Base-by-base conservation (phyloP, 208 protist species). In the Willaertia magna region DNA sequence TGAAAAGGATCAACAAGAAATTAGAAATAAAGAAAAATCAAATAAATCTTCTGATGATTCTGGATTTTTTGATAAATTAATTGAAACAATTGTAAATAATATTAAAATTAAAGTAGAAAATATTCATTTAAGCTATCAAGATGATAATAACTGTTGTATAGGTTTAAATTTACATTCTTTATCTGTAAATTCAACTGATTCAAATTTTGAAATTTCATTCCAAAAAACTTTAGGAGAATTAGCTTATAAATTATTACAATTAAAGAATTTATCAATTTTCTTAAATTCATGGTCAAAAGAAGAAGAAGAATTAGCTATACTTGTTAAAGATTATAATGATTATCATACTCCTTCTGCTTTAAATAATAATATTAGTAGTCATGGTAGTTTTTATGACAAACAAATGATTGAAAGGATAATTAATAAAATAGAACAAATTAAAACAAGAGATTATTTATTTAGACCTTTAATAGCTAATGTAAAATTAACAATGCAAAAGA, bases 61-160 rank as follows among this genome's bases (percentile, higher is more conserved):
- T n/a, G 79, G 79, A 34, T 84, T 55, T n/a, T 39, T 84, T 4
- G 48, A 67, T 42, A 59, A 84, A 39, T 46, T 84, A 2, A 59
- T 67, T 1, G 79, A 67, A 67, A 84, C n/a, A n/a, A 52, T 84
- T 47, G 4, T 84, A 11, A 84, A 84, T 34, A 84, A 84, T 67
- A 22, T 84, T 9, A 48, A 84, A 26, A 46, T 84, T 16, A 67
- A 9, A 43, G 2, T 84, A 0, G 30, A 42, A 34, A 84, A 84
- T 74, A 74, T 84, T 67, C 79, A 84, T 42, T 74, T 84, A 1
- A 26, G 48, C 11, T 84, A 74, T 30, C 43, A 84, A 67, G 79
- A 84, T 30, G 40, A 46, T 30, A 49, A 46, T 51, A 51, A 46
- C 14, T 34, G 44, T 51, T n/a, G 40, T 2, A n/a, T 44, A 14